Evolutionary conservation across 2,329 filamentous ascomycete species (phyloP), one percentile per base, ranked within the genome.

Genomic region (Nectriaceae sp.): DNA sequence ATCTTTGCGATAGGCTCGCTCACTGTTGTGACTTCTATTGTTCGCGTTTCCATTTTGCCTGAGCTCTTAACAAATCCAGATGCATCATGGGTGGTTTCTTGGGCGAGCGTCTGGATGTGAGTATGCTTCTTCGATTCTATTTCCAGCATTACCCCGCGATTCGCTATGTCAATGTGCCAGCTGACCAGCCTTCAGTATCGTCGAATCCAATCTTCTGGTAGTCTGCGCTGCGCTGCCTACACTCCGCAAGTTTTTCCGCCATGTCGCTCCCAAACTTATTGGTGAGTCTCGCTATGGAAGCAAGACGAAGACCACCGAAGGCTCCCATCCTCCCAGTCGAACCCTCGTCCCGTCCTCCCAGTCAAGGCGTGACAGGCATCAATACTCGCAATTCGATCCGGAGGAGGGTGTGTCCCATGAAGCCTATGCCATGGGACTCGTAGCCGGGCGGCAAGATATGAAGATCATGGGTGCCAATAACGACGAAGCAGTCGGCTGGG

Each of bases 1-100:
- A 71, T 78, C 19, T 77, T 80, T 40, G 71, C 69, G 4, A 62
- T 79, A 10, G 75, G 73, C 16, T 70, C 59, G 1, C 26, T 66
- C 56, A 71, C 69, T 0, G 53, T 71, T 3, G 50, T 68, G 0
- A 71, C 68, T 0, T 69, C 67, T 0, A 51, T 69, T 3, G 46
- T 70, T 1, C 52, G 68, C 3, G 54, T 67, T 3, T 50, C 53
- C 0, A 52, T 69, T 5, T 48, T 71, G 0, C 62, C 67, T 1
- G 33, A 49, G 2, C 59, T 67, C 31, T 44, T 69, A 1, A 52
- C 50, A 1, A 57, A 48, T 4, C 31, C 42, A 3, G 68, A 71
- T 24, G 41, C 57, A 2, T 61, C 63, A 3, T 71, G 66, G 64
- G 55, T 56, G 3, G 55, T 67, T 6, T 56, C 64, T 0, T 57